These are phyloP conservation scores for Puccinia hordei DNA, from an alignment of 1,284 basidiomycete genomes.

Conservation along the genomic window DNA sequence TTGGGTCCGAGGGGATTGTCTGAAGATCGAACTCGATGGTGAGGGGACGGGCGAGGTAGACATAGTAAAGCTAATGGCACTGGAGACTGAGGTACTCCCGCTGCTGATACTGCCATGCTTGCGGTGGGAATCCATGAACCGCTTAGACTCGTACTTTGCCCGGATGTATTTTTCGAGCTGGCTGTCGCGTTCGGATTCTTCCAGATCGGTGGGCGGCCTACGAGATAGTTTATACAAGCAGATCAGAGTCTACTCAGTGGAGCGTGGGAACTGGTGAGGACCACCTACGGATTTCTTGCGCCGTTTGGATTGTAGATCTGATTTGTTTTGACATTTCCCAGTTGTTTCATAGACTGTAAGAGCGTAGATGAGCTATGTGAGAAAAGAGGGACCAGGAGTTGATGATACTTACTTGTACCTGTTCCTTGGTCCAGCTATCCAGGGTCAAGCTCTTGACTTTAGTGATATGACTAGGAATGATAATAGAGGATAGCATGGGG, in stretches of 20 bases:
- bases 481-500: no score
- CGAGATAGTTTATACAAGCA: background rate
- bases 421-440: background rate
- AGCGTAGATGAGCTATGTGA: background rate
- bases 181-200: conserved; percentile 58
- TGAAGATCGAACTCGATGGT: no score
- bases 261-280: background rate
- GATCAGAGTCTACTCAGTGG: background rate
- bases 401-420: background rate
- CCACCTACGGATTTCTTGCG: conserved; percentile 55
- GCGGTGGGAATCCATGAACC: conserved; percentile 1
- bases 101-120: background rate
- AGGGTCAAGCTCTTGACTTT: background rate
- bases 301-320: conserved; percentile 57
- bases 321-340: conserved; percentile 59
- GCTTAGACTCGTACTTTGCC: conserved; percentile 59
- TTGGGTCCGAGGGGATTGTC: no score
- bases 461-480: background rate
- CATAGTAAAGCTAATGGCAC: no score
- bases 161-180: conserved; percentile 60
- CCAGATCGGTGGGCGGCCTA: conserved; percentile 59
- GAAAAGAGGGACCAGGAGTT: background rate
- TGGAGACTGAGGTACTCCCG: background rate
- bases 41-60: no score
- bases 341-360: conserved; percentile 56